These are phyloP conservation scores for Nemania sp. DNA, from an alignment of 2,329 filamentous ascomycete genomes.

Conservation along the genomic window DNA sequence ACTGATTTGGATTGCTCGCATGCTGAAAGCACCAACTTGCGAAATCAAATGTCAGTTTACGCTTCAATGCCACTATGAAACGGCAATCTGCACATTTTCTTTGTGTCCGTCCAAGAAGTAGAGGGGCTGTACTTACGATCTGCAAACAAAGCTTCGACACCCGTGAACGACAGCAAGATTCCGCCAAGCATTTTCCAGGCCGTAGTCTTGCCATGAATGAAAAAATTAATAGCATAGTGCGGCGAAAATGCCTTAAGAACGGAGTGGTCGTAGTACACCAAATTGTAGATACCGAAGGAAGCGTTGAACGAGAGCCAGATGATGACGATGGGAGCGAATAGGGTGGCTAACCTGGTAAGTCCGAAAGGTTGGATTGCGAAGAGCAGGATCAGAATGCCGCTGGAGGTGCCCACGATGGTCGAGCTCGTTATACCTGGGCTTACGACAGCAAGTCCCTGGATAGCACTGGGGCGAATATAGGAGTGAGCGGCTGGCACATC, in stretches of 20 bases:
- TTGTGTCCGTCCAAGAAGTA: too few relatives aligned
- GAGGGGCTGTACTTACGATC: conserved; percentile 49
- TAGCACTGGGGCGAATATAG: conserved; percentile 47
- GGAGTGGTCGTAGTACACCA: conserved; percentile 54
- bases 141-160: conserved; percentile 78
- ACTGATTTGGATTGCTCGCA: conserved; percentile 69
- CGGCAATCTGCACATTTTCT: too few relatives aligned
- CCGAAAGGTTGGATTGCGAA: conserved; percentile 69
- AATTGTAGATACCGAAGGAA: conserved; percentile 65
- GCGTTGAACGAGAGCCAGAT: conserved; percentile 69
- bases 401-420: conserved; percentile 65
- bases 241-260: conserved; percentile 62
- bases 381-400: conserved; percentile 65
- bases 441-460: conserved; percentile 65
- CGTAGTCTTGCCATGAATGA: conserved; percentile 59
- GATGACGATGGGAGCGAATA: conserved; percentile 69
- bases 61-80: too few relatives aligned
- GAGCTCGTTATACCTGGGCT: conserved; percentile 56
- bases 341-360: conserved; percentile 59
- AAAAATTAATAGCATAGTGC: conserved; percentile 63
- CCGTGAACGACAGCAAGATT: conserved; percentile 74
- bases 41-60: conserved; percentile 7
- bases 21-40: conserved; percentile 68
- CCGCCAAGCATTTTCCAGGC: conserved; percentile 71
- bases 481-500: conserved; percentile 6